These are phyloP conservation scores for Phoenix dactylifera DNA, from an alignment of 176 grass and related monocot species.

Conservation along the genomic window DNA sequence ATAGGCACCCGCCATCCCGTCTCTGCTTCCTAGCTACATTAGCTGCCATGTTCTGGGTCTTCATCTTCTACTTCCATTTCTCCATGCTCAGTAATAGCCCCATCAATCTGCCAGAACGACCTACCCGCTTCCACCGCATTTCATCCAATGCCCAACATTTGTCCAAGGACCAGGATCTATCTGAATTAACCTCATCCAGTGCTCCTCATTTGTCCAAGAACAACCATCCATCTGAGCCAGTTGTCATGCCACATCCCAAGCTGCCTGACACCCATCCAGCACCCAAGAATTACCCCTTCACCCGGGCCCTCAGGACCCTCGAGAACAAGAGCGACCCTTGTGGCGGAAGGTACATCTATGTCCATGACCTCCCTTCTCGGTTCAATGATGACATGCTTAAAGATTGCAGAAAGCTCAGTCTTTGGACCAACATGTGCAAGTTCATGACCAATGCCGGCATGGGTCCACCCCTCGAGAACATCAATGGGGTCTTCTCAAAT, in stretches of 20 bases:
- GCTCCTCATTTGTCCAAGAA: background rate
- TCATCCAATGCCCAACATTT: background rate
- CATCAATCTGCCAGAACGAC: constrained; percentile 10
- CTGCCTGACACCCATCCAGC: background rate
- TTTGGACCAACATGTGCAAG: constrained; percentile 97
- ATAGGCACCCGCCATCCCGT: constrained; percentile 51
- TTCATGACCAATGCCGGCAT: constrained; percentile 87
- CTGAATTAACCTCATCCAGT: constrained; percentile 4
- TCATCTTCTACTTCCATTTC: constrained; percentile 98
- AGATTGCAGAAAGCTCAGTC: constrained; percentile 63
- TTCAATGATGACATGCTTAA: constrained; percentile 94
- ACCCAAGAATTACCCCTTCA: constrained; percentile 49
- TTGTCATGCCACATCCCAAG: background rate
- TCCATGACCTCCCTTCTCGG: constrained; percentile 77
- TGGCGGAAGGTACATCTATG: constrained; percentile 94
- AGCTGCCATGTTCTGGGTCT: constrained; percentile 76
- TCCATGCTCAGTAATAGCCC: constrained; percentile 36
- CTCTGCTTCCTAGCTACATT: constrained; percentile 73
- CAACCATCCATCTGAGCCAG: background rate
- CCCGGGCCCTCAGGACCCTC: constrained; percentile 48
- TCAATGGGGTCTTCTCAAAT: constrained; percentile 75
- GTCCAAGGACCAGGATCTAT: background rate
- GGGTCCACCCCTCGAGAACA: constrained; percentile 61
- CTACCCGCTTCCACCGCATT: constrained; percentile 3
- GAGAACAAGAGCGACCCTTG: constrained; percentile 84